Percentiles rank a stretch among this genome's conserved stretches.
These are phyloP conservation scores for Inosperma sp. DNA, from an alignment of 768 basidiomycete species.

Conservation along the genomic window DNA sequence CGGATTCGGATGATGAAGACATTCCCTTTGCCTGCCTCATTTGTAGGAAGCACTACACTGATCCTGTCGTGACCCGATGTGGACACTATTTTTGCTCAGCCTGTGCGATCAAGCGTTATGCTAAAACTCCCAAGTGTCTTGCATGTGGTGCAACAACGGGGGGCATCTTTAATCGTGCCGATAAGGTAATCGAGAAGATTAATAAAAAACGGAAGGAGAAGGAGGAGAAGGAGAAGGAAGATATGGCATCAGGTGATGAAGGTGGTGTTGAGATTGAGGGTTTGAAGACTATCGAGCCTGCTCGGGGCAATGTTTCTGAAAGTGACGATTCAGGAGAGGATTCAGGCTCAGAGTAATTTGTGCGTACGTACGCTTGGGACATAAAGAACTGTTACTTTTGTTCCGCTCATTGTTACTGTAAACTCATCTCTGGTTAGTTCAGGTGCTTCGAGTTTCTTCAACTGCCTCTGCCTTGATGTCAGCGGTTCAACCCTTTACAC, in stretches of 20 bases:
- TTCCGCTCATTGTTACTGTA: too few relatives aligned
- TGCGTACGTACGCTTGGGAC: conserved; percentile 1
- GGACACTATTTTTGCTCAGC: conserved; percentile 95
- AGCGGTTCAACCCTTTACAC: too few relatives aligned
- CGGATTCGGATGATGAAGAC: conserved; percentile 77
- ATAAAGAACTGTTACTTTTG: too few relatives aligned
- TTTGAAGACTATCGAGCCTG: conserved; percentile 1
- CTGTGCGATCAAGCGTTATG: conserved; percentile 93
- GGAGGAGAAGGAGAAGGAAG: conserved; percentile 54
- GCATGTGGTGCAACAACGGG: conserved; percentile 92
- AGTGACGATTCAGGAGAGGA: too few relatives aligned
- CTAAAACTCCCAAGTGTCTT: conserved; percentile 91
- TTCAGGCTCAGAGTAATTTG: conserved; percentile 19
- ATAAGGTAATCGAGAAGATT: conserved; percentile 86
- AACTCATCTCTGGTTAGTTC: too few relatives aligned
- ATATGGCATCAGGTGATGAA: conserved; percentile 34
- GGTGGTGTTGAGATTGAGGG: conserved; percentile 32
- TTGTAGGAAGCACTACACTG: conserved; percentile 90
- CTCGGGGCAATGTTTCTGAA: not conserved
- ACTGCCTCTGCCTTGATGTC: too few relatives aligned
- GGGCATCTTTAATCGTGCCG: conserved; percentile 95
- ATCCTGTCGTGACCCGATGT: conserved; percentile 94
- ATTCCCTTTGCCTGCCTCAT: conserved; percentile 98
- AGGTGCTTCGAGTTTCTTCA: too few relatives aligned
- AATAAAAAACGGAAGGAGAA: conserved; percentile 65